Base-by-base conservation (phyloP, 148 eudicot species). In the Fallopia convolvulus region DNA sequence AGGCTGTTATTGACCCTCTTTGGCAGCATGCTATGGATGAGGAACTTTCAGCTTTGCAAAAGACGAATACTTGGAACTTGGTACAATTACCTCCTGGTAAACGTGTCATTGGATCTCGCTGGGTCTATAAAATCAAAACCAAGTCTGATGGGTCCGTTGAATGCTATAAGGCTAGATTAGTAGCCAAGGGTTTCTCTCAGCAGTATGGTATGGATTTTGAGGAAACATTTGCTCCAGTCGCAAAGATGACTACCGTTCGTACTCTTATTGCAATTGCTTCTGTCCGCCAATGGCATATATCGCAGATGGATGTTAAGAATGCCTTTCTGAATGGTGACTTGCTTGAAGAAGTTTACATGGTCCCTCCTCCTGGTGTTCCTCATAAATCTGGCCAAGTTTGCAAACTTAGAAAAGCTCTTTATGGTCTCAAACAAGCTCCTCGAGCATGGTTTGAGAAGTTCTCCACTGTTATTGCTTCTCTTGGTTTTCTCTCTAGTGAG, bases 111-210 rank as follows among this genome's bases (percentile, higher is more conserved):
- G 58, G 76, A 2, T 72, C 7, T 23, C 23, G 44, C 7, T 78
- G 44, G 71, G 44, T 73, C 47, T 78, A 55, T 14, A 58, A 78
- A 44, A 73, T 78, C 17, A 73, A 53, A 17, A 78, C 79, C 12
- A 17, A 6, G 4, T 46, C 23, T 26, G 30, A 65, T 77, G 55
- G 78, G 0, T 3, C 71, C 21, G 30, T 76, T 76, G 55, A 76
- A 23, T 5, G 12, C 2, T 63, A 76, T 21, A 42, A 76, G 18
- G 72, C 73, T 18, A 1, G 72, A 1, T 8, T 61, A 6, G 36
- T 77, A 17, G 26, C 56, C 17, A 44, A 46, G 21, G 21, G 41
- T 10, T 77, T 8, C 30, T 26, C n/a, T 3, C 74, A 77, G 33
- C 23, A 77, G 3, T 47, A 65, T 47, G 79, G 39, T 2, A 30